These are phyloP conservation scores for Poronia punctata DNA, from an alignment of 495 filamentous ascomycete genomes.

Conservation along the genomic window DNA sequence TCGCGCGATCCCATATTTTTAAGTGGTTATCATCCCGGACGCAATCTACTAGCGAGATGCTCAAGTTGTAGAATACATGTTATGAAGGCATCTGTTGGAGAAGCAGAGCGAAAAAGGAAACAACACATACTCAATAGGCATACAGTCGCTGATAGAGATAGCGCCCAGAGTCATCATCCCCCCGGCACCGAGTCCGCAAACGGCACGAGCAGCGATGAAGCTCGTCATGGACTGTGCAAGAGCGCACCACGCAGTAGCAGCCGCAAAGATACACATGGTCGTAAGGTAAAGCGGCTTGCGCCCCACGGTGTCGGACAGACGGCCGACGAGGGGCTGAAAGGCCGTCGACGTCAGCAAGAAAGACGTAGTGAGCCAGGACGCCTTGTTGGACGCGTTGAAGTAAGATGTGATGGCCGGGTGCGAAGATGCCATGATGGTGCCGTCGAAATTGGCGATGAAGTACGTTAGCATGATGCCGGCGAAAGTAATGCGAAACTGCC, in stretches of 20 bases:
- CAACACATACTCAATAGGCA: constrained; percentile 58
- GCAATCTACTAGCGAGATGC: no score
- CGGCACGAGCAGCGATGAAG: constrained; percentile 65
- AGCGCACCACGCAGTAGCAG: constrained; percentile 67
- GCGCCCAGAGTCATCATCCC: constrained; percentile 65
- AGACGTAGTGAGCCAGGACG: constrained; percentile 75
- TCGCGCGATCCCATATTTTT: no score
- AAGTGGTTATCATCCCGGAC: no score
- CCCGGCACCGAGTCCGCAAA: constrained; percentile 69
- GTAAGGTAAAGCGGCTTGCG: constrained; percentile 63
- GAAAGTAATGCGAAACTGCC: constrained; percentile 36
- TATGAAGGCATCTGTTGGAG: no score
- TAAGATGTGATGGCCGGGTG: constrained; percentile 78
- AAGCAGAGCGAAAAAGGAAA: neutral
- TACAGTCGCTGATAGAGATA: constrained; percentile 68
- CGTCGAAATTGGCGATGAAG: constrained; percentile 55
- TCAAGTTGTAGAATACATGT: no score
- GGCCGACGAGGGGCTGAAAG: constrained; percentile 66
- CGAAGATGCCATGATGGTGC: constrained; percentile 72
- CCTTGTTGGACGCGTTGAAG: constrained; percentile 64
- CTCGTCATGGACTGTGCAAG: constrained; percentile 61
- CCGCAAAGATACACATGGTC: constrained; percentile 54
- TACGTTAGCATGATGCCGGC: constrained; percentile 28
- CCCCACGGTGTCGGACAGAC: constrained; percentile 66
- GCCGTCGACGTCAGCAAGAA: constrained; percentile 71